A percentile compares a stretch with the other conserved stretches of the same genome.
phyloP scores from a whole-genome alignment of 1,284 basidiomycete species.

The Stereum hirsutum region DNA sequence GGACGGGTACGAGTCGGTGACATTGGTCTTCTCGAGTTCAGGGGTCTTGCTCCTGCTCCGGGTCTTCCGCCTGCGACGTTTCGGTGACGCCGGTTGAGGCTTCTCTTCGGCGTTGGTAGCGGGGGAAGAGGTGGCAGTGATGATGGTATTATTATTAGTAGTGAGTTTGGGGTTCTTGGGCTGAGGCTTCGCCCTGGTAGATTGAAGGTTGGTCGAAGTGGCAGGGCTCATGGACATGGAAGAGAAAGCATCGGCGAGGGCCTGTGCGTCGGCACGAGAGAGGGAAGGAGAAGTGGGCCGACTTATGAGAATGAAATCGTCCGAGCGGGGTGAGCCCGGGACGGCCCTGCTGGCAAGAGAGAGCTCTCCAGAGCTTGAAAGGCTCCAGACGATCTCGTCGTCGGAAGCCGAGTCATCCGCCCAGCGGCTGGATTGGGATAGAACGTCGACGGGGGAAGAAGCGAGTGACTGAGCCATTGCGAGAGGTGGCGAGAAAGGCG shows the following conservation, averaged over 20 bases:
- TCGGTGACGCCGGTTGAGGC: not conserved
- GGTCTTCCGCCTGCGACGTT: not conserved
- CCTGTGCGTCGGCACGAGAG: slow-evolving; percentile 5
- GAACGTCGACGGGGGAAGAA: slow-evolving; percentile 18
- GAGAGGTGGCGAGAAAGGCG: not conserved
- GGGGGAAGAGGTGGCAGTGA: not conserved
- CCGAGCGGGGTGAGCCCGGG: slow-evolving; percentile 9
- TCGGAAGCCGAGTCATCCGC: slow-evolving; percentile 27
- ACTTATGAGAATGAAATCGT: slow-evolving; percentile 12
- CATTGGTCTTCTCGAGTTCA: not conserved
- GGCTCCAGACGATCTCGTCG: slow-evolving; percentile 46
- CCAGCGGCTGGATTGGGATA: slow-evolving; percentile 9
- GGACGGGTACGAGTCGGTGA: slow-evolving; percentile 4
- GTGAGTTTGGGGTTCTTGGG: not conserved
- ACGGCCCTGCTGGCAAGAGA: slow-evolving; percentile 2
- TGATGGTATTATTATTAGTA: slow-evolving; percentile 1
- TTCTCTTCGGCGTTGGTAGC: not conserved
- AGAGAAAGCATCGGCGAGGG: slow-evolving; percentile 15
- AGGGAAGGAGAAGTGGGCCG: too few species aligned
- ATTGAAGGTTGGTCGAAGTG: too few species aligned
- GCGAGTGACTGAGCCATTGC: slow-evolving; percentile 6
- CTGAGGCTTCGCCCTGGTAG: slow-evolving; percentile 3
- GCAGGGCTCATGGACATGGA: slow-evolving; percentile 14
- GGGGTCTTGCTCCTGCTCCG: not conserved
- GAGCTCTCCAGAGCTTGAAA: slow-evolving; percentile 7